phyloP scores from a whole-genome alignment of 176 grass and related monocot species.

The Miscanthus lutarioriparius region DNA sequence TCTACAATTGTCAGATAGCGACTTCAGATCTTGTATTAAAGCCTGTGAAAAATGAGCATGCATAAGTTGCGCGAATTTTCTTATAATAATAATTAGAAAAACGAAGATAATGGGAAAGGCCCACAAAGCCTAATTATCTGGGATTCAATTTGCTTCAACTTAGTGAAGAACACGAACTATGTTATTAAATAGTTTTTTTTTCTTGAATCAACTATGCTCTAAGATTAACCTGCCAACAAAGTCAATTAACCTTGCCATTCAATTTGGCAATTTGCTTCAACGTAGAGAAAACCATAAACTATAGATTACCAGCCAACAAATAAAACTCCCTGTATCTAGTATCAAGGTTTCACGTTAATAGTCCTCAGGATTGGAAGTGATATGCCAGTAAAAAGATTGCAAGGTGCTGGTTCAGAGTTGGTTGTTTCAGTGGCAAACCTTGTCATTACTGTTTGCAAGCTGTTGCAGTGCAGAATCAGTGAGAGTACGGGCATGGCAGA shows the following conservation, averaged over 20 bases:
- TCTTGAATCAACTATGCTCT: not conserved
- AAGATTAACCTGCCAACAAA: not conserved
- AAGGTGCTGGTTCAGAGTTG: not conserved
- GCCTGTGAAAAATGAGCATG: constrained; percentile 49
- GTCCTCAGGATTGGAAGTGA: not conserved
- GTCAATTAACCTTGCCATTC: not conserved
- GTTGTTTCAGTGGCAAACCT: constrained; percentile 46
- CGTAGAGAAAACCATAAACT: constrained; percentile 1
- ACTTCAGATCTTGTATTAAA: constrained; percentile 73
- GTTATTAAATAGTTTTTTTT: not conserved
- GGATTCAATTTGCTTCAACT: constrained; percentile 1
- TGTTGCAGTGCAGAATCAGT: constrained; percentile 60
- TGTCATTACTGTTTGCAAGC: constrained; percentile 56
- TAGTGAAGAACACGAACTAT: constrained; percentile 11
- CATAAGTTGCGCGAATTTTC: constrained; percentile 12
- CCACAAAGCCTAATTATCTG: not conserved
- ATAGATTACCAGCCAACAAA: too few species aligned
- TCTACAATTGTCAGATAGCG: constrained; percentile 81
- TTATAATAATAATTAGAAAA: not conserved
- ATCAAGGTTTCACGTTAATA: not conserved
- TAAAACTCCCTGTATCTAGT: not conserved
- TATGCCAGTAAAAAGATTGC: not conserved
- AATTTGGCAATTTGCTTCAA: not conserved
- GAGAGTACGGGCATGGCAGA: constrained; percentile 75
- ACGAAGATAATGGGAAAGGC: constrained; percentile 3